These are phyloP conservation scores for Starmerella apicola DNA, from an alignment of 805 yeast genomes.

Conservation along the genomic window DNA sequence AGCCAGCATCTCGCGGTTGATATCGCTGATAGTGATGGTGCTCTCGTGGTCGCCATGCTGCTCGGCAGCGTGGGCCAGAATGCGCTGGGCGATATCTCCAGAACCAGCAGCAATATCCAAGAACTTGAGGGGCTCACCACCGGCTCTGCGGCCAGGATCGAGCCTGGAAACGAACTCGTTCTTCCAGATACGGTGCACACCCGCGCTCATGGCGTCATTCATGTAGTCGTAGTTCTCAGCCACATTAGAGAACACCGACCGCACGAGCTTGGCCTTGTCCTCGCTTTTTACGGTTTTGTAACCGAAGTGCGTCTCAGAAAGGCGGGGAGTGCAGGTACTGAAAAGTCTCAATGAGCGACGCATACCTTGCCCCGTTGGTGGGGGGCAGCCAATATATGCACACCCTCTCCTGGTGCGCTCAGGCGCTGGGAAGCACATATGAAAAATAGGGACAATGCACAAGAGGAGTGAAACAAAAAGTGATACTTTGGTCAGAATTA, in stretches of 20 bases:
- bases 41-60: conserved; percentile 62
- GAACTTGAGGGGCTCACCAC: conserved; percentile 69
- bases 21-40: conserved; percentile 85
- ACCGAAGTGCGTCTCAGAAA: conserved; percentile 80
- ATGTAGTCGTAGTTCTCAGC: conserved; percentile 89
- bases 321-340: conserved; percentile 1
- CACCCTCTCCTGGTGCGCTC: no score
- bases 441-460: no score
- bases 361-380: no score
- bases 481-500: no score
- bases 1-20: conserved; percentile 87
- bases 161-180: conserved; percentile 73
- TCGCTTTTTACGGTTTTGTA: conserved; percentile 65
- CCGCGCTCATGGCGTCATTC: conserved; percentile 97
- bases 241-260: conserved; percentile 84
- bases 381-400: no score
- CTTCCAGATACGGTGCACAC: conserved; percentile 92
- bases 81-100: conserved; percentile 94
- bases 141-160: conserved; percentile 90
- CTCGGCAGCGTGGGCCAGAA: conserved; percentile 77
- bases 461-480: no score
- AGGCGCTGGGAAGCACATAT: no score
- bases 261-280: conserved; percentile 60
- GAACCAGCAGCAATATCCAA: conserved; percentile 98
- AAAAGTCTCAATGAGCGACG: neutral